Evolutionary conservation across 495 filamentous ascomycete species (phyloP).

Genomic region (Beverwykella pulmonaria): DNA sequence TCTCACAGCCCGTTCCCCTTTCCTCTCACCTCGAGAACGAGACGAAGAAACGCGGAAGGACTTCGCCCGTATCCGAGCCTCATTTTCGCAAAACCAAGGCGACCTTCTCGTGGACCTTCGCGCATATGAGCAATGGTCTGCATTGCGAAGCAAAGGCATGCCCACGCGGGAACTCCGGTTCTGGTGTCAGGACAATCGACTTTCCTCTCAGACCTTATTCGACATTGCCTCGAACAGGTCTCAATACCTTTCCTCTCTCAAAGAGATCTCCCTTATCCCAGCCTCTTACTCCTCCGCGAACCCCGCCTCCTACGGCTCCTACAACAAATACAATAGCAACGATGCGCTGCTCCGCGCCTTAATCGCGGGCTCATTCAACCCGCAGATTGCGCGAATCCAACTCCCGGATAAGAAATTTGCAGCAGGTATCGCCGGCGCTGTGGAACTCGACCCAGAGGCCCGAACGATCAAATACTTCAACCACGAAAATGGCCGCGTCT

Average conservation of each 20-base stretch:
- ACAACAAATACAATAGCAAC: slow-evolving; percentile 55
- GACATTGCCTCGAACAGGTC: slow-evolving; percentile 85
- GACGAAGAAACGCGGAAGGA: slow-evolving; percentile 74
- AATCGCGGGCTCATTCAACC: slow-evolving; percentile 87
- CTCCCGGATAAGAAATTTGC: slow-evolving; percentile 96
- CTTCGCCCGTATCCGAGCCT: slow-evolving; percentile 71
- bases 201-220: slow-evolving; percentile 77
- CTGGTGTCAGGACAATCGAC: slow-evolving; percentile 87
- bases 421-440: slow-evolving; percentile 76
- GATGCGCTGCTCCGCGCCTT: slow-evolving; percentile 75
- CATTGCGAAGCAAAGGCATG: slow-evolving; percentile 56
- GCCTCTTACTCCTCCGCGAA: slow-evolving; percentile 47
- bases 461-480: slow-evolving; percentile 89
- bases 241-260: slow-evolving; percentile 83
- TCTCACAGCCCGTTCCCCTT: slow-evolving; percentile 80
- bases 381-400: slow-evolving; percentile 85
- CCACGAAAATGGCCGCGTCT: slow-evolving; percentile 82
- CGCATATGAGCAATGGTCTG: slow-evolving; percentile 81
- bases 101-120: slow-evolving; percentile 84
- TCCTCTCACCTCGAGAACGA: slow-evolving; percentile 63
- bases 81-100: slow-evolving; percentile 76
- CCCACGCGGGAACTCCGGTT: slow-evolving; percentile 65
- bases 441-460: slow-evolving; percentile 91
- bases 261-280: slow-evolving; percentile 80
- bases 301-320: slow-evolving; percentile 14